Conservation (phyloP, 192 early-diverging fungal species). For the Phlyctochytrium arcticum region DNA sequence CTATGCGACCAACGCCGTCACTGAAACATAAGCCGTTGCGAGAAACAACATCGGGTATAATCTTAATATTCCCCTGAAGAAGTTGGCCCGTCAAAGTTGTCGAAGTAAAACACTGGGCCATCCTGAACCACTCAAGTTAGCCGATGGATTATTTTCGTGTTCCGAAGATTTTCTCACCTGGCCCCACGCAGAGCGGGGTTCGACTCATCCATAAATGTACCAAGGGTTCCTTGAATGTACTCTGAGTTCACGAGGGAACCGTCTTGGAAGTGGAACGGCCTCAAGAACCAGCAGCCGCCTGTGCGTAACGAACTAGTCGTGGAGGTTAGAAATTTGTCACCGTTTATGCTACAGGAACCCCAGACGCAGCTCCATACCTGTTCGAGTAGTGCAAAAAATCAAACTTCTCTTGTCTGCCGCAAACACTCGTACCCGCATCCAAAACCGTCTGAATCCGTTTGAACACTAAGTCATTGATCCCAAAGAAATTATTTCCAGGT, state of each 20-base stretch:
- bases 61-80: constrained; percentile 16
- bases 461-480: constrained; percentile 12
- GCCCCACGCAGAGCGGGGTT: no score
- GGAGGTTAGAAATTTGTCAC: no score
- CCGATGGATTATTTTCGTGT: no score
- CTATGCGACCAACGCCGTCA: constrained; percentile 71
- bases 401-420: constrained; percentile 42
- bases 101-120: constrained; percentile 69
- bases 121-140: no score
- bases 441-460: constrained; percentile 53
- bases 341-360: no score
- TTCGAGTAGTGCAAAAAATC: constrained; percentile 68
- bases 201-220: no score
- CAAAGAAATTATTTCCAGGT: background rate
- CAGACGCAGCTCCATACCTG: constrained; percentile 17
- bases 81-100: constrained; percentile 50
- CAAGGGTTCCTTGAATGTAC: no score
- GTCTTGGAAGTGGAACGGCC: no score
- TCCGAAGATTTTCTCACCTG: no score
- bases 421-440: constrained; percentile 58
- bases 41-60: constrained; percentile 55
- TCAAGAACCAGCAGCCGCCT: constrained; percentile 63
- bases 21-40: constrained; percentile 60
- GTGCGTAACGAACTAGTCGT: constrained; percentile 34
- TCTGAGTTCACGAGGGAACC: no score